These are phyloP conservation scores for Fistulifera solaris DNA, from an alignment of 108 stramenopile genomes.

Conservation along the genomic window DNA sequence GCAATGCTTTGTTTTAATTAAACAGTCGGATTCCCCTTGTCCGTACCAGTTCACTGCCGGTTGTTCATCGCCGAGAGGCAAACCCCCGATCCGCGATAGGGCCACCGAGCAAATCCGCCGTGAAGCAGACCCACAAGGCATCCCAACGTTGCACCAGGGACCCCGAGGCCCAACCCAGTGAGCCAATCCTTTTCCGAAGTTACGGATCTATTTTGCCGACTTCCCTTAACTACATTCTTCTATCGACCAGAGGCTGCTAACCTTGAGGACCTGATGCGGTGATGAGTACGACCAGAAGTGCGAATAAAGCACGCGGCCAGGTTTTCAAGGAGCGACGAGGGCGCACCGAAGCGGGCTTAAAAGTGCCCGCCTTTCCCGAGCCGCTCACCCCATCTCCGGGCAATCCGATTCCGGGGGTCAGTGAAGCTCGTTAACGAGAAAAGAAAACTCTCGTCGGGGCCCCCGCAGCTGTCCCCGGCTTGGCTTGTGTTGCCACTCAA, in stretches of 20 bases:
- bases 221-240: constrained; percentile 93
- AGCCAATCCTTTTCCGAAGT: constrained; percentile 87
- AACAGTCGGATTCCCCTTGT: constrained; percentile 87
- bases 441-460: constrained; percentile 90
- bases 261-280: constrained; percentile 98
- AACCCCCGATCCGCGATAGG: constrained; percentile 37
- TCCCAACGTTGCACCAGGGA: constrained; percentile 45
- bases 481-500: constrained; percentile 87
- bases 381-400: constrained; percentile 78
- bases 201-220: constrained; percentile 84
- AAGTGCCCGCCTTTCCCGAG: constrained; percentile 80
- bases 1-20: constrained; percentile 87
- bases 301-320: constrained; percentile 79
- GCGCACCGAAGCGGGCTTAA: constrained; percentile 80
- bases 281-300: constrained; percentile 85
- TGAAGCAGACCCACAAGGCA: constrained; percentile 61
- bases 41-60: constrained; percentile 81
- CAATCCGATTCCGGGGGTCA: constrained; percentile 88
- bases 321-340: constrained; percentile 88
- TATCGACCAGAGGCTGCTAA: constrained; percentile 94
- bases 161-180: constrained; percentile 76
- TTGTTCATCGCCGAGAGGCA: constrained; percentile 64
- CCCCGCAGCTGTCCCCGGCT: constrained; percentile 81
- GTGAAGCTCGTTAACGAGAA: constrained; percentile 83
- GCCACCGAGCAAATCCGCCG: constrained; percentile 49